phyloP scores from a whole-genome alignment of 2,329 filamentous ascomycete species.

The Stachybotrys elegans region DNA sequence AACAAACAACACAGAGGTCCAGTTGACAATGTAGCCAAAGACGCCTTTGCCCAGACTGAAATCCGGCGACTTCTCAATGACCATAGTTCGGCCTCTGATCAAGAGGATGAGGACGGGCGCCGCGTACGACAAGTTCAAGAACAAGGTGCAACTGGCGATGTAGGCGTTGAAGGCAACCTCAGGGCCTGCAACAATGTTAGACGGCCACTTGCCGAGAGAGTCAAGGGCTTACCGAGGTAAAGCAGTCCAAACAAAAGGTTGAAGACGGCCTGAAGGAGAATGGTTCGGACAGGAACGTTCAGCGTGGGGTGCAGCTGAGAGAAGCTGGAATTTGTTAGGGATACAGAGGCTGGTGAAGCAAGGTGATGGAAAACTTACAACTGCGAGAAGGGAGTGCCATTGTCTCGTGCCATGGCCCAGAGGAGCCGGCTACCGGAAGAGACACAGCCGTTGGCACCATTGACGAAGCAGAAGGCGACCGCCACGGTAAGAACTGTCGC shows the following conservation, averaged over 20 bases:
- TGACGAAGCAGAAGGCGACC: conserved; percentile 38
- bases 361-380: too few species aligned
- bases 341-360: too few species aligned
- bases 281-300: conserved; percentile 35
- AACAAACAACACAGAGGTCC: conserved; percentile 27
- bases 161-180: conserved; percentile 42
- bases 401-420: conserved; percentile 42
- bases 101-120: conserved; percentile 34
- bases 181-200: too few species aligned
- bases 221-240: too few species aligned
- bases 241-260: conserved; percentile 40
- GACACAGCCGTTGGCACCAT: conserved; percentile 38
- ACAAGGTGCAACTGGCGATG: conserved; percentile 37
- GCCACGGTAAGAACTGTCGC: conserved; percentile 35
- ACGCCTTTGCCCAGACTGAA: conserved; percentile 23
- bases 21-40: conserved; percentile 24
- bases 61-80: conserved; percentile 20
- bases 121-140: conserved; percentile 40
- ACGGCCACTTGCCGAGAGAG: too few species aligned
- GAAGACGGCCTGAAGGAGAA: conserved; percentile 35
- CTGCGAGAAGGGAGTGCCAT: conserved; percentile 27
- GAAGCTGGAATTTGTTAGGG: too few species aligned
- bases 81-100: conserved; percentile 26
- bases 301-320: conserved; percentile 29
- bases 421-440: conserved; percentile 37